phyloP scores from a whole-genome alignment of 1,284 basidiomycete species.

The Somion occarium region DNA sequence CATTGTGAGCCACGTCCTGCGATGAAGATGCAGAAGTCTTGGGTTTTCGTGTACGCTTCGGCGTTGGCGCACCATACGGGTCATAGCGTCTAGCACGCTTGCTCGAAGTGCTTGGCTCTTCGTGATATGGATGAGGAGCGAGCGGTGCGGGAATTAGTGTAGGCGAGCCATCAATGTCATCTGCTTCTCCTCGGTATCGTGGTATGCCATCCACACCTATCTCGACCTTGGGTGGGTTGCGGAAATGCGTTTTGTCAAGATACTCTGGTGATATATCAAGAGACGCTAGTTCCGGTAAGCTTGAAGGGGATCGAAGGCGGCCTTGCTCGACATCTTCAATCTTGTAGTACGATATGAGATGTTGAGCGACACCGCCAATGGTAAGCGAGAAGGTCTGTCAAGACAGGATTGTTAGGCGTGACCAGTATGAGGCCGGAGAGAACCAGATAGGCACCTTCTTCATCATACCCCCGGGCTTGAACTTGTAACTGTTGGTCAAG shows the following conservation, averaged over 20 bases:
- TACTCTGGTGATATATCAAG: conserved; percentile 88
- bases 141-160: conserved; percentile 44
- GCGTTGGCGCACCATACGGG: conserved; percentile 35
- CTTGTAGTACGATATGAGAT: conserved; percentile 95
- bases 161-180: conserved; percentile 52
- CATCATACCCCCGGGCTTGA: conserved; percentile 87
- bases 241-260: conserved; percentile 86
- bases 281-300: conserved; percentile 81
- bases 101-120: conserved; percentile 27
- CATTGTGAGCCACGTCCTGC: conserved; percentile 15
- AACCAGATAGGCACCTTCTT: conserved; percentile 80
- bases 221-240: conserved; percentile 86
- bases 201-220: conserved; percentile 77
- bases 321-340: conserved; percentile 88
- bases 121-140: conserved; percentile 49
- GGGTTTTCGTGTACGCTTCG: conserved; percentile 28
- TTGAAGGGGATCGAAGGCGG: conserved; percentile 83
- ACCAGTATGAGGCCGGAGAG: not conserved
- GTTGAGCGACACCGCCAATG: conserved; percentile 83
- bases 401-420: not conserved
- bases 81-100: conserved; percentile 48
- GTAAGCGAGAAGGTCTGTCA: conserved; percentile 87
- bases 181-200: conserved; percentile 77
- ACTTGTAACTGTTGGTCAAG: conserved; percentile 87
- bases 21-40: conserved; percentile 20